These are phyloP conservation scores for Ophiobolus disseminans DNA, from an alignment of 2,329 filamentous ascomycete species.

Conservation along the genomic window DNA sequence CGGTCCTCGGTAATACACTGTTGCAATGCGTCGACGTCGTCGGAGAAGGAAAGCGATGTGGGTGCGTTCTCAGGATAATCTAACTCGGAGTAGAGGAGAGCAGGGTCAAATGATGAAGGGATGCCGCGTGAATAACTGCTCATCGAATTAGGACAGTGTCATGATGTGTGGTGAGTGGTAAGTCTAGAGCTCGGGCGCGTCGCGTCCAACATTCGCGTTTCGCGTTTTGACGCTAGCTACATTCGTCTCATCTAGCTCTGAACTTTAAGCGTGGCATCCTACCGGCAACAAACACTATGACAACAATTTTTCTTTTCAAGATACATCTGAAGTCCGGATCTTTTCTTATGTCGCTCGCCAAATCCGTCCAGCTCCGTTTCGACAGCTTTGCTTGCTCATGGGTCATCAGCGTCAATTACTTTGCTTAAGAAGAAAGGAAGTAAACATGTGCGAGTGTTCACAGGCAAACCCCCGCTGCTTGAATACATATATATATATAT, in stretches of 20 bases:
- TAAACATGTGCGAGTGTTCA: too few species aligned
- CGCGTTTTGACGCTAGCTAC: slow-evolving; percentile 24
- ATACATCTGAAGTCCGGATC: too few species aligned
- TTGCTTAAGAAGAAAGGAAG: too few species aligned
- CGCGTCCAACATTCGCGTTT: slow-evolving; percentile 20
- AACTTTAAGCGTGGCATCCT: neutral
- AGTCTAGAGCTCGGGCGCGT: slow-evolving; percentile 3
- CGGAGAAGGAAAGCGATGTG: slow-evolving; percentile 45
- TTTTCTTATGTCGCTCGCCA: too few species aligned
- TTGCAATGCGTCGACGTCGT: slow-evolving; percentile 58
- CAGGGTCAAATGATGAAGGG: slow-evolving; percentile 60
- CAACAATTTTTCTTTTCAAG: neutral
- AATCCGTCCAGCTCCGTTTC: too few species aligned
- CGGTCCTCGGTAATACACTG: slow-evolving; percentile 51
- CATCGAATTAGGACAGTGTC: slow-evolving; percentile 22
- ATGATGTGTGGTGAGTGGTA: slow-evolving; percentile 6
- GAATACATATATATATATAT: too few species aligned
- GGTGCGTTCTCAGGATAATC: slow-evolving; percentile 29
- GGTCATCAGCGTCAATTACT: too few species aligned
- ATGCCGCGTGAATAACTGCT: slow-evolving; percentile 41
- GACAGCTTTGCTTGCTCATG: too few species aligned
- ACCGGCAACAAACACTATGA: neutral
- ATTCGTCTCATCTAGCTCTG: slow-evolving; percentile 5
- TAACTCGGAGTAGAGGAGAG: slow-evolving; percentile 57
- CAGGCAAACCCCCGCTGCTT: too few species aligned